Percentiles rank a stretch among this genome's conserved stretches.
Conservation (phyloP, 768 basidiomycete species). For the Boletus rubescentipes region DNA sequence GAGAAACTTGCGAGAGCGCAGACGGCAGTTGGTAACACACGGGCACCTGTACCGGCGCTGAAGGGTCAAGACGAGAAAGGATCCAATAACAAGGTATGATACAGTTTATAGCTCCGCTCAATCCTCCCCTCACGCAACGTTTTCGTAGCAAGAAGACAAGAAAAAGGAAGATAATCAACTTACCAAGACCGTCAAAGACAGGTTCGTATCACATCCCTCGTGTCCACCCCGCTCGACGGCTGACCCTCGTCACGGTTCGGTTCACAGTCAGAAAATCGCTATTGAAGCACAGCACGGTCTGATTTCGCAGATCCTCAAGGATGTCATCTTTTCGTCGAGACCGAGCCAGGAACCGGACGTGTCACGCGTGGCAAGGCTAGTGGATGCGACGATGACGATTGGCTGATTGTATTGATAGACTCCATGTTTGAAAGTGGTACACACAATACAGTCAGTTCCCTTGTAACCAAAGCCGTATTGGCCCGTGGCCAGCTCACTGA, state of each 20-base stretch:
- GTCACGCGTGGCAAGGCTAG: slow-evolving; percentile 27
- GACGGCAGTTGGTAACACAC: slow-evolving; percentile 52
- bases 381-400: slow-evolving; percentile 39
- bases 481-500: too few species aligned
- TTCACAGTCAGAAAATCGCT: slow-evolving; percentile 76
- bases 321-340: slow-evolving; percentile 76
- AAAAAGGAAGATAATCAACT: slow-evolving; percentile 89
- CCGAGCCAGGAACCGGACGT: slow-evolving; percentile 30
- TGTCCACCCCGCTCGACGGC: background rate
- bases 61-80: slow-evolving; percentile 52
- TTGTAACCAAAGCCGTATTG: too few species aligned
- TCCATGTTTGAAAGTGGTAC: background rate
- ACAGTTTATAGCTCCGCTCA: background rate
- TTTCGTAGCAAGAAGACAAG: slow-evolving; percentile 53
- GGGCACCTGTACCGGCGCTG: slow-evolving; percentile 51
- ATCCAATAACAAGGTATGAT: slow-evolving; percentile 40
- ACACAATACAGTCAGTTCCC: background rate
- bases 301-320: slow-evolving; percentile 91
- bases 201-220: slow-evolving; percentile 43
- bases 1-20: slow-evolving; percentile 84
- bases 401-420: slow-evolving; percentile 16
- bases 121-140: background rate
- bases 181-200: slow-evolving; percentile 87
- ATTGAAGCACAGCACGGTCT: slow-evolving; percentile 92
- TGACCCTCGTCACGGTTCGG: background rate